These are phyloP conservation scores for Phoma sp. DNA, from an alignment of 2,329 filamentous ascomycete species.

Conservation along the genomic window DNA sequence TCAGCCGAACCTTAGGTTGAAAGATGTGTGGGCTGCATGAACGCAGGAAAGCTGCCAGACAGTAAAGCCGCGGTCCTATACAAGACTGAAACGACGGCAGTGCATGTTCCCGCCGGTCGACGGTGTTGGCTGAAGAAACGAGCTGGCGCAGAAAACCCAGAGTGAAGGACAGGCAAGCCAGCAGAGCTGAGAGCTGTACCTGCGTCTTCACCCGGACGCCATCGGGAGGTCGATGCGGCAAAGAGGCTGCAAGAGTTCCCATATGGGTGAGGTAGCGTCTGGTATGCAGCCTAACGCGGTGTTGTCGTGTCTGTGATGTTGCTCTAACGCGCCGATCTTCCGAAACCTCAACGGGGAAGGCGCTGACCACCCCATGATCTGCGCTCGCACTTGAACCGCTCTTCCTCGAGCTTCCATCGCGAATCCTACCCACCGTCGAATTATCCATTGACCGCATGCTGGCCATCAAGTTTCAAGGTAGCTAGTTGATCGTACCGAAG, in stretches of 20 bases:
- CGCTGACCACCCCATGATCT: constrained; percentile 2
- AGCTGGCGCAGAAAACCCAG: background rate
- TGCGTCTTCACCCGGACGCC: constrained; percentile 7
- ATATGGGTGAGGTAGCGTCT: constrained; percentile 13
- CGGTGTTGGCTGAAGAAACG: constrained; percentile 11
- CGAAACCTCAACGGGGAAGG: constrained; percentile 7
- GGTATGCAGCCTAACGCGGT: constrained; percentile 15
- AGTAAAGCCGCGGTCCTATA: constrained; percentile 17
- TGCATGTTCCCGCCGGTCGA: constrained; percentile 22
- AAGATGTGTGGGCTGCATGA: constrained; percentile 37
- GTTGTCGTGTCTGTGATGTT: constrained; percentile 15
- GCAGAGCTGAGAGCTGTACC: constrained; percentile 15
- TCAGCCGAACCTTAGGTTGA: constrained; percentile 24
- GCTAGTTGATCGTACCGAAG: constrained; percentile 15
- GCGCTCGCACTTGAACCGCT: constrained; percentile 18
- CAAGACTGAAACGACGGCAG: constrained; percentile 30
- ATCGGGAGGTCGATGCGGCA: constrained; percentile 4
- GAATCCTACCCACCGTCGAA: constrained; percentile 4
- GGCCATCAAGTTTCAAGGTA: constrained; percentile 22
- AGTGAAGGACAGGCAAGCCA: constrained; percentile 5
- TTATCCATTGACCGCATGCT: constrained; percentile 17
- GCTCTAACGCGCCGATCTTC: constrained; percentile 10
- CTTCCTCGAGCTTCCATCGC: constrained; percentile 8
- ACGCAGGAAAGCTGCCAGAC: constrained; percentile 21
- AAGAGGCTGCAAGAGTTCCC: constrained; percentile 12